Conservation (phyloP, 2,329 filamentous ascomycete species). For the Trichophyton rubrum region DNA sequence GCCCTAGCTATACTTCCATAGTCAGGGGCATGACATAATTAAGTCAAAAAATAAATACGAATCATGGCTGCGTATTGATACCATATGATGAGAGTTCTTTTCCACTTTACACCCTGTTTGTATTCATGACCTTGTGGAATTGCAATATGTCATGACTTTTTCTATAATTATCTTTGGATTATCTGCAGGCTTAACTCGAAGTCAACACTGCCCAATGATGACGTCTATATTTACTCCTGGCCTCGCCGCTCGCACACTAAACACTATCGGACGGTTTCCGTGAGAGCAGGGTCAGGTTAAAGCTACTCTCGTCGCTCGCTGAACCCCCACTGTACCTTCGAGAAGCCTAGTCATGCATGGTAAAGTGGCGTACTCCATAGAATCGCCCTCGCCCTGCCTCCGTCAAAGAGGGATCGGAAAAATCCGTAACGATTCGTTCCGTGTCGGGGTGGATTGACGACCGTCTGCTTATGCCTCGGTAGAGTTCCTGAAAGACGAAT, state of each 20-base stretch:
- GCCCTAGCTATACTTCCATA: not conserved
- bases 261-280: not conserved
- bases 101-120: not conserved
- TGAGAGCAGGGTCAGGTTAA: not conserved
- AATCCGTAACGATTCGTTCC: not conserved
- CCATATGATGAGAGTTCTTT: not conserved
- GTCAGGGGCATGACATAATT: slow-evolving; percentile 1
- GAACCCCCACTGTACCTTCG: not conserved
- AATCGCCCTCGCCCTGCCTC: not conserved
- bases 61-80: slow-evolving; percentile 2
- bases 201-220: not conserved
- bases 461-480: not conserved
- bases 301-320: not conserved
- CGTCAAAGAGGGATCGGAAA: not conserved
- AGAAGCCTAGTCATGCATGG: not conserved
- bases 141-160: not conserved
- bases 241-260: not conserved
- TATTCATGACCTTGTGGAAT: not conserved
- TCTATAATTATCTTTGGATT: not conserved
- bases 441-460: not conserved
- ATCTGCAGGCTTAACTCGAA: not conserved
- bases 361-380: not conserved
- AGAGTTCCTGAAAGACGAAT: too few relatives aligned
- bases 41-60: slow-evolving; percentile 1
- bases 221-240: not conserved